Evolutionary conservation across 179 eudicot species (phyloP).

Genomic region (Kewa caespitosa): DNA sequence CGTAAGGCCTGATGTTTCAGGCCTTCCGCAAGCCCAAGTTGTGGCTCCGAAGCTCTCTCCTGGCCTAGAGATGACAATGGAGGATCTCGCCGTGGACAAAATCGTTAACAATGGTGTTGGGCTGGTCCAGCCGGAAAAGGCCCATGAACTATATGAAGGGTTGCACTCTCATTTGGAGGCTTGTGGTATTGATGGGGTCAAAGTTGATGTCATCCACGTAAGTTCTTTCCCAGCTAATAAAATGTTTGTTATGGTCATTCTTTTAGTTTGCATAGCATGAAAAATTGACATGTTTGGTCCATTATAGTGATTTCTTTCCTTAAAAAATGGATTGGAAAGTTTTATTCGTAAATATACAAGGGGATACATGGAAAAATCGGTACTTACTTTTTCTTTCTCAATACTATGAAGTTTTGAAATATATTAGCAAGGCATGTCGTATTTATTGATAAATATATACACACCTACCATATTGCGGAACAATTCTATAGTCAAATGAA

Average conservation of each 20-base stretch:
- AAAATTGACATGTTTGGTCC: too few species aligned
- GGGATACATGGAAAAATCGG: too few species aligned
- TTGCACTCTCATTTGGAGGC: conserved; percentile 73
- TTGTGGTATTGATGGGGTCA: conserved; percentile 89
- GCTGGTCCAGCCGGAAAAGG: conserved; percentile 68
- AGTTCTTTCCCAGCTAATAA: conserved; percentile 26
- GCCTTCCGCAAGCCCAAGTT: conserved; percentile 53
- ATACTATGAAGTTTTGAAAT: too few species aligned
- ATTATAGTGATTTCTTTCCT: too few species aligned
- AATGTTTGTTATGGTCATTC: too few species aligned
- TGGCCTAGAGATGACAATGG: conserved; percentile 79
- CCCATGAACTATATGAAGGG: conserved; percentile 71
- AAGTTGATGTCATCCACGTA: conserved; percentile 93
- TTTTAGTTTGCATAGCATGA: too few species aligned
- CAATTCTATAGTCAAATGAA: background rate
- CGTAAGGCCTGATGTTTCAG: conserved; percentile 55
- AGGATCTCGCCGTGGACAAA: conserved; percentile 88
- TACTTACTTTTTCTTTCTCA: too few species aligned
- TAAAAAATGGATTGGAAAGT: too few species aligned
- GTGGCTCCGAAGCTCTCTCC: conserved; percentile 61
- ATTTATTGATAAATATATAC: background rate
- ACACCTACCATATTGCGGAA: background rate
- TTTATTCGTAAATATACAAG: too few species aligned
- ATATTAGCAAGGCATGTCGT: background rate
- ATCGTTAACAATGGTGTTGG: conserved; percentile 88